Percentiles rank a stretch among this genome's conserved stretches.
Evolutionary conservation across 1,284 basidiomycete species (phyloP).

Genomic region (Ustilago tritici): DNA sequence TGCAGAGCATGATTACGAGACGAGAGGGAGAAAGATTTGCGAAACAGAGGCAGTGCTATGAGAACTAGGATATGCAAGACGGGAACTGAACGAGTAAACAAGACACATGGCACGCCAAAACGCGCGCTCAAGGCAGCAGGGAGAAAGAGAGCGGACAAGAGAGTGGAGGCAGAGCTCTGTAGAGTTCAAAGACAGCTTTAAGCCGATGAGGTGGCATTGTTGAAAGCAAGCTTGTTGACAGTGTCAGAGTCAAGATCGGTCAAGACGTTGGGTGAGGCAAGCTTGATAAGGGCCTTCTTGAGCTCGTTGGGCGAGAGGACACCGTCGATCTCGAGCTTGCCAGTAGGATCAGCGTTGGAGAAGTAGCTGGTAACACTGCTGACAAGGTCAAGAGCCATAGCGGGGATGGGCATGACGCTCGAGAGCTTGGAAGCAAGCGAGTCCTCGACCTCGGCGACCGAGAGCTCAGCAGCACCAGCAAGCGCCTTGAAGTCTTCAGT

Average conservation of each 20-base stretch:
- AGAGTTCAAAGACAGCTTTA: not conserved
- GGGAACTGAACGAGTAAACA: slow-evolving; percentile 3
- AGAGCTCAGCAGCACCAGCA: slow-evolving; percentile 24
- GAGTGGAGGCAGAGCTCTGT: slow-evolving; percentile 35
- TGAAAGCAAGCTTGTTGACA: slow-evolving; percentile 66
- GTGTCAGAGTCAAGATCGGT: slow-evolving; percentile 64
- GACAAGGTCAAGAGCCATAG: slow-evolving; percentile 58
- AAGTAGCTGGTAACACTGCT: slow-evolving; percentile 58
- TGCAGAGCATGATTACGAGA: not conserved
- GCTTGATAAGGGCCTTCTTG: slow-evolving; percentile 79
- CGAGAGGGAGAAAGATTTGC: slow-evolving; percentile 3
- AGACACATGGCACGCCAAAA: slow-evolving; percentile 43
- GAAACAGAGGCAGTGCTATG: slow-evolving; percentile 2
- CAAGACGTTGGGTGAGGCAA: slow-evolving; percentile 76
- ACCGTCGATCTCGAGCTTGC: slow-evolving; percentile 71
- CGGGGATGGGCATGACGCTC: slow-evolving; percentile 57
- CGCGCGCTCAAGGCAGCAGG: slow-evolving; percentile 14
- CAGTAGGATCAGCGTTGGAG: slow-evolving; percentile 52
- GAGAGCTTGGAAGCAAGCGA: slow-evolving; percentile 64
- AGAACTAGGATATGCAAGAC: slow-evolving; percentile 1
- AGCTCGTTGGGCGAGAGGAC: slow-evolving; percentile 74
- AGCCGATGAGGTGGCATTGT: slow-evolving; percentile 65
- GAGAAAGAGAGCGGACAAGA: slow-evolving; percentile 12
- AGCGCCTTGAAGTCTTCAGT: slow-evolving; percentile 59
- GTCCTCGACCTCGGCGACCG: slow-evolving; percentile 38